phyloP scores from a whole-genome alignment of 2,329 filamentous ascomycete genomes.

The Didymella pomorum region DNA sequence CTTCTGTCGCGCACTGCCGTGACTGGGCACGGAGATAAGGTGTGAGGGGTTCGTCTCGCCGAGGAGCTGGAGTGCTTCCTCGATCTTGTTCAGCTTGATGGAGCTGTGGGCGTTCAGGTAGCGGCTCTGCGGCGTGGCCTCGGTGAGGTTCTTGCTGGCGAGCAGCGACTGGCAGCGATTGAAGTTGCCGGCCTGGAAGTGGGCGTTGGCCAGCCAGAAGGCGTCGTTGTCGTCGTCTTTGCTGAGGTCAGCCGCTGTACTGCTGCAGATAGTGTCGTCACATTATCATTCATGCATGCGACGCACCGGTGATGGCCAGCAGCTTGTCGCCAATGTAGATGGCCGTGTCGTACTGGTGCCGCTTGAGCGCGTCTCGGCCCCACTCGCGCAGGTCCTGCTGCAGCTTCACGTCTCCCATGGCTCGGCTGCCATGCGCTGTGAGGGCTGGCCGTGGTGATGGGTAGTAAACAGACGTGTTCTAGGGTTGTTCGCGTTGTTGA shows the following conservation, averaged over 20 bases:
- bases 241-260: too few relatives aligned
- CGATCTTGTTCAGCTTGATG: conserved; percentile 88
- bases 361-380: conserved; percentile 94
- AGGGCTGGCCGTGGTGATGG: neutral
- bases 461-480: neutral
- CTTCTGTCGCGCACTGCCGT: conserved; percentile 73
- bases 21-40: conserved; percentile 73
- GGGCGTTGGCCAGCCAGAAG: conserved; percentile 97
- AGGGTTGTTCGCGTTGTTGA: conserved; percentile 18
- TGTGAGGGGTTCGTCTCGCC: conserved; percentile 95
- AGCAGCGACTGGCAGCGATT: conserved; percentile 89
- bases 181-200: conserved; percentile 95
- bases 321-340: conserved; percentile 98
- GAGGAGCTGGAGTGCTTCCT: conserved; percentile 84
- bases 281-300: neutral
- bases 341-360: conserved; percentile 94
- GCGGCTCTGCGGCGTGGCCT: conserved; percentile 83
- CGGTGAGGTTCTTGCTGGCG: conserved; percentile 80
- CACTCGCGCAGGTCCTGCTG: conserved; percentile 89
- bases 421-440: conserved; percentile 3
- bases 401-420: conserved; percentile 75
- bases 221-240: conserved; percentile 87
- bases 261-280: too few relatives aligned
- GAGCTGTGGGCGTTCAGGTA: conserved; percentile 95
- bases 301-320: conserved; percentile 86